Evolutionary conservation across 257 asterid genomes (phyloP).

Genomic region (Euphrasia confusa): DNA sequence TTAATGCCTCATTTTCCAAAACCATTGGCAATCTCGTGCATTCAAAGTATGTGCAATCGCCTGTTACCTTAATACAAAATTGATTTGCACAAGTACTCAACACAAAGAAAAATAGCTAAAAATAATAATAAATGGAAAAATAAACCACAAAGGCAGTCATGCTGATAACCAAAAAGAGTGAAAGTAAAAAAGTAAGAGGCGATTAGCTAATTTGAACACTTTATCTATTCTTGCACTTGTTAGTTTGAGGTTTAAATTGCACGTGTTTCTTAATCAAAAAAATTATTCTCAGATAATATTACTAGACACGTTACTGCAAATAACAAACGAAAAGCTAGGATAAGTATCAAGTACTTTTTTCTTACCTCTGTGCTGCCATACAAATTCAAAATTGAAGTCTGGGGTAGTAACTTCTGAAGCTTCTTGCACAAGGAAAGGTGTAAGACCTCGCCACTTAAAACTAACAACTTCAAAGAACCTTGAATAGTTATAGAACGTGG

Average conservation of each 20-base stretch:
- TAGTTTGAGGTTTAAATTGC: neutral
- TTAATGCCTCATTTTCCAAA: slow-evolving; percentile 45
- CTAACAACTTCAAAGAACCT: slow-evolving; percentile 57
- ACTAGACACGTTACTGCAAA: slow-evolving; percentile 10
- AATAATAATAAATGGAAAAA: neutral
- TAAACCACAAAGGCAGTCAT: too few species aligned
- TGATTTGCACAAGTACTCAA: slow-evolving; percentile 17
- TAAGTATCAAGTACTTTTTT: slow-evolving; percentile 20
- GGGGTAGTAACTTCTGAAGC: slow-evolving; percentile 68
- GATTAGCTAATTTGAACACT: neutral
- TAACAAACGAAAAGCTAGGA: slow-evolving; percentile 21
- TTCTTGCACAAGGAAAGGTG: slow-evolving; percentile 53
- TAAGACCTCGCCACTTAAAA: slow-evolving; percentile 82
- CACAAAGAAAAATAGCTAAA: slow-evolving; percentile 13
- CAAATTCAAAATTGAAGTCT: slow-evolving; percentile 64
- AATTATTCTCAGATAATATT: neutral
- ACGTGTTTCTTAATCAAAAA: slow-evolving; percentile 2
- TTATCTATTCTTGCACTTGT: neutral
- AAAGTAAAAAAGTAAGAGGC: neutral
- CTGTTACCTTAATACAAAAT: slow-evolving; percentile 59
- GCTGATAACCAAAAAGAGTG: too few species aligned
- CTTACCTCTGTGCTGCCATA: slow-evolving; percentile 99
- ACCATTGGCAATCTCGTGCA: slow-evolving; percentile 65
- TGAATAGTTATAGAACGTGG: slow-evolving; percentile 33
- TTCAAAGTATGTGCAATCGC: slow-evolving; percentile 93